These are phyloP conservation scores for Citrus unshiu DNA, from an alignment of 345 rosid species.

Conservation along the genomic window DNA sequence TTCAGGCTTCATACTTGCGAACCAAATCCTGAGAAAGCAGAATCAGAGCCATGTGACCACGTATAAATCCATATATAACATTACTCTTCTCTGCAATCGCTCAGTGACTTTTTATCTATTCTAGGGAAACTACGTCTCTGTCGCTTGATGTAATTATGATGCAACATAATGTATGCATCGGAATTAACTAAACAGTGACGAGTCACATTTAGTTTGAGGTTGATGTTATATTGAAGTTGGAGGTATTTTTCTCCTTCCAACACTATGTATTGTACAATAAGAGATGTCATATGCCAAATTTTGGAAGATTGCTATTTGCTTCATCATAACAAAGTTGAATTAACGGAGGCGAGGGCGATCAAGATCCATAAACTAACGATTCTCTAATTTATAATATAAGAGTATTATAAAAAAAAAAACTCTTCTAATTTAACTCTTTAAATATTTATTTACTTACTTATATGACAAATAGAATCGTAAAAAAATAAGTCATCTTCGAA, in stretches of 20 bases:
- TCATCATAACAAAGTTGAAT: too few species aligned
- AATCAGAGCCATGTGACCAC: constrained; percentile 35
- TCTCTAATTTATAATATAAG: too few species aligned
- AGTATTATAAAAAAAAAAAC: too few species aligned
- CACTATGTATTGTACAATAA: constrained; percentile 5
- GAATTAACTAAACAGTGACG: neutral
- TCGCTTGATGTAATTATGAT: neutral
- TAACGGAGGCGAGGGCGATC: too few species aligned
- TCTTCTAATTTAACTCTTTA: too few species aligned
- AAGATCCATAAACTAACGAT: too few species aligned
- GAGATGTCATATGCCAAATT: neutral
- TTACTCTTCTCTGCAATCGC: neutral
- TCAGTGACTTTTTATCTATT: neutral
- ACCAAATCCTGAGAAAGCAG: constrained; percentile 26
- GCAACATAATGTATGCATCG: neutral
- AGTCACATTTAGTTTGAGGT: neutral
- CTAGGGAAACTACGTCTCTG: neutral
- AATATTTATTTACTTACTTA: too few species aligned
- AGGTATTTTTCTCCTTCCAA: constrained; percentile 23
- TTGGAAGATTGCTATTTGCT: too few species aligned
- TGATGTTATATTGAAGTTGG: constrained; percentile 11
- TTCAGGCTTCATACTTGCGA: constrained; percentile 67
- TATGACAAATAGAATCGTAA: fast-evolving
- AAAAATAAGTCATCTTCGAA: fast-evolving
- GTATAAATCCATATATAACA: constrained; percentile 14